Base-by-base conservation (phyloP, 1,139 yeast species). In the Suhomyces atakaporum region DNA sequence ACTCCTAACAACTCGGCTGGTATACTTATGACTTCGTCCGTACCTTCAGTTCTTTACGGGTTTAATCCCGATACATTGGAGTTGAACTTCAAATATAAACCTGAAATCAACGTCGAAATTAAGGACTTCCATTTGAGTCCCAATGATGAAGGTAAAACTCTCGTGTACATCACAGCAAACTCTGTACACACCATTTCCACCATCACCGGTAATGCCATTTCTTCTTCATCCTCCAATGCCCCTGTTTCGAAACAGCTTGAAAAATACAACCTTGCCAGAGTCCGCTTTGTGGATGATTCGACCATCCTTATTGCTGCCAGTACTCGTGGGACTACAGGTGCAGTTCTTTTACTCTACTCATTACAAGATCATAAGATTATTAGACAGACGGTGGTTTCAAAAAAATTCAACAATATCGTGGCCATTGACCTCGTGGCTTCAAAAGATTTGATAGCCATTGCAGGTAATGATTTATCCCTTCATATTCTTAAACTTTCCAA, bases 391-490 rank as follows among this genome's bases (percentile, higher is more conserved):
- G 53, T 70, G 5, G 59, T 82, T 5, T 71, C 82, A 4, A 74
- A 66, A 29, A 80, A 76, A 39, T 65, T 79, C 46, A 79, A 75
- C 44, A 83, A 84, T 30, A 70, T 85, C 18, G 86, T 94, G 0
- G 82, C 94, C 1, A 61, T 88, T 55, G 95, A 83, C 51, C 62
- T 69, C 25, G 58, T 67, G 10, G 47, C 55, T 7, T 45, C 60
- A 3, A 69, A 69, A 31, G 71, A 78, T 30, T 63, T 84, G 31
- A 67, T 82, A 16, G 94, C 86, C 0, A 56, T 87, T 16, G 87
- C 94, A 0, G 86, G 92, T 1, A 84, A 86, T 44, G 92, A 87
- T 48, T 74, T 79, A 43, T 79, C 95, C 1, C 68, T 89, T 15
- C 65, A 78, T 1, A 53, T 85, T 9, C 60, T 81, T 5, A 74